Base-by-base conservation (phyloP, 495 filamentous ascomycete genomes). In the Penicillium egyptiacum region DNA sequence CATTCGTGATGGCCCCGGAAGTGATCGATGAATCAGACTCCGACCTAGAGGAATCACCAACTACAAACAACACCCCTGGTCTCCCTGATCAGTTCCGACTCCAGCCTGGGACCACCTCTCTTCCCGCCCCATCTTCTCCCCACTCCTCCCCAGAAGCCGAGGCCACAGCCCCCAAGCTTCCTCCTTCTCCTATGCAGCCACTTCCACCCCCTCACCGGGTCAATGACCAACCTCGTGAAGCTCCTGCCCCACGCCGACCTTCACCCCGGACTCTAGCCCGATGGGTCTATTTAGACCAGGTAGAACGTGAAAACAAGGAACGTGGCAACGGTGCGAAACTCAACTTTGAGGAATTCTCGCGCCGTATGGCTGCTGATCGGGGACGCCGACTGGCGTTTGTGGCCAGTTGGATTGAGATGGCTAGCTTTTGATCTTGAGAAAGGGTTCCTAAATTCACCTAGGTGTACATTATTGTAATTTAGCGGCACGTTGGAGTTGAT, bases 341-440 rank as follows among this genome's bases (percentile, higher is more conserved):
- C 19, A 86, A 71, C 61, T 90, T 84, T 48, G 74, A 81, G 3
- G 90, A 95, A 71, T 94, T 93, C 67, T 83, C 87, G 56, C 69
- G 73, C 25, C 83, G 88, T 39, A 90, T 92, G 77, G 82, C 80
- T 50, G 78, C 78, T 16, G 79, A 81, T 48, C 81, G 84, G 45
- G 86, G 86, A 33, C 73, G 76, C 40, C 74, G 80, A 23, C 78
- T 95, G 54, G 87, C 86, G 50, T 94, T 93, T 72, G 76, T 94
- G 31, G 88, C 86, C 17, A 87, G 79, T 53, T 96, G 91, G 91
- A 91, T 92, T 65, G 90, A 94, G 69, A 88, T 92, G 79, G 84
- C 81, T 52, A 83, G 77, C 63, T 85, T 86, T 57, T 86, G 44
- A 61, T 85, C 85, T 55, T 86, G 39, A 57, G 19, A 11, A 30